Evolutionary conservation across 768 basidiomycete species (phyloP), one percentile per base, ranked within the genome.

Genomic region (Fibroporia radiculosa): DNA sequence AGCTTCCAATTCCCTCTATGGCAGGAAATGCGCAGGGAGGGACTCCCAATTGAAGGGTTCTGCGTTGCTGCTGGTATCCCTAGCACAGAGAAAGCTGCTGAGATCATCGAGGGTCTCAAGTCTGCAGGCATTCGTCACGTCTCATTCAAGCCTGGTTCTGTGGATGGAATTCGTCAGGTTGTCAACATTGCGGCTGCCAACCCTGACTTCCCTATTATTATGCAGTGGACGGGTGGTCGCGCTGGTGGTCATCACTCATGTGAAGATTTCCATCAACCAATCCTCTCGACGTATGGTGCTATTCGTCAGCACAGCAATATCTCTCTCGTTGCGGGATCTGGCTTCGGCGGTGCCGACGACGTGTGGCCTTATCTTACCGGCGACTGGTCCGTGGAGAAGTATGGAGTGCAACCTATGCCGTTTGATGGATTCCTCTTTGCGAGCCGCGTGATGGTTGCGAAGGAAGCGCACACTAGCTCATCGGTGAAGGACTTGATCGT

Each of bases 201-300:
- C 64, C 85, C 95, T 25, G 83, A 91, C 67, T 98, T 90, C 75
- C 95, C 96, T 7, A 82, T 99, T 65, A 93, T 99, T 65, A 71
- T 97, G 50, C 96, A 98, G 61, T 98, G 96, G 96, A 99, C 96
- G 40, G 96, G 96, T 56, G 96, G 96, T 27, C 91, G 96, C 54
- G 96, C 93, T 16, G 96, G 96, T 50, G 96, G 96, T 40, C 96
- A 99, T 56, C 96, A 98, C 68, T 93, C 90, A 2, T 98, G 82
- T 64, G 96, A 99, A 63, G 96, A 99, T 62, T 93, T 98, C 78
- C 95, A 97, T 58, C 92, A 93, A 63, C 95, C 96, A 1, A 79
- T 97, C 55, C 71, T 98, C 40, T 68, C 83, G 29, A 97, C 93
- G 0, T 99, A 99, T 63, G 75, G 81, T 28, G 68, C 84, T 13